phyloP scores from a whole-genome alignment of 768 basidiomycete species.

The Leccinum disarticulatum region DNA sequence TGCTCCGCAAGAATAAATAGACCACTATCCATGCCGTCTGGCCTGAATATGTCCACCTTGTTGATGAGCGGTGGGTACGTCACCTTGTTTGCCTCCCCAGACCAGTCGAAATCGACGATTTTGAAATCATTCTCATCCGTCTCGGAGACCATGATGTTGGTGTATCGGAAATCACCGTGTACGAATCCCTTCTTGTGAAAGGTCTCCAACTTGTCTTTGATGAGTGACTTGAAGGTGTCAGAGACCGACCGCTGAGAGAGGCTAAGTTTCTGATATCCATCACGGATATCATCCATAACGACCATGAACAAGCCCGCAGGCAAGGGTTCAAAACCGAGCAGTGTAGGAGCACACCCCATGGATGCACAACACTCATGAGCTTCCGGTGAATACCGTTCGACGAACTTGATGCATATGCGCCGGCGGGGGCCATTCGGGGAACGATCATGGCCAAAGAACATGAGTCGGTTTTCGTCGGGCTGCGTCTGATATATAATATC shows the following conservation, averaged over 20 bases:
- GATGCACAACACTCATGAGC: conserved; percentile 25
- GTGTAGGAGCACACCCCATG: conserved; percentile 28
- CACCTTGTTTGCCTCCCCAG: no score
- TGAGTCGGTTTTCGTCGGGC: conserved; percentile 2
- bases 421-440: not conserved
- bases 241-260: not conserved
- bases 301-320: conserved; percentile 35
- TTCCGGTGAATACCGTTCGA: conserved; percentile 23
- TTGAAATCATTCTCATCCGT: not conserved
- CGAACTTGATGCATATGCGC: conserved; percentile 32
- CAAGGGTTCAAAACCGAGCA: conserved; percentile 25
- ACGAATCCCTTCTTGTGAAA: not conserved
- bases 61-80: no score
- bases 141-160: not conserved
- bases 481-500: conserved; percentile 20
- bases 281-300: conserved; percentile 28
- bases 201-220: not conserved
- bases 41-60: no score
- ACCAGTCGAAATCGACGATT: no score
- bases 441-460: conserved; percentile 12
- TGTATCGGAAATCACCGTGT: not conserved
- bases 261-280: not conserved
- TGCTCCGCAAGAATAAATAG: no score
- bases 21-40: no score
- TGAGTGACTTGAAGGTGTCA: not conserved